A percentile compares a stretch with the other conserved stretches of the same genome.
Conservation (phyloP, 345 rosid genomes). For the Microcos paniculata region DNA sequence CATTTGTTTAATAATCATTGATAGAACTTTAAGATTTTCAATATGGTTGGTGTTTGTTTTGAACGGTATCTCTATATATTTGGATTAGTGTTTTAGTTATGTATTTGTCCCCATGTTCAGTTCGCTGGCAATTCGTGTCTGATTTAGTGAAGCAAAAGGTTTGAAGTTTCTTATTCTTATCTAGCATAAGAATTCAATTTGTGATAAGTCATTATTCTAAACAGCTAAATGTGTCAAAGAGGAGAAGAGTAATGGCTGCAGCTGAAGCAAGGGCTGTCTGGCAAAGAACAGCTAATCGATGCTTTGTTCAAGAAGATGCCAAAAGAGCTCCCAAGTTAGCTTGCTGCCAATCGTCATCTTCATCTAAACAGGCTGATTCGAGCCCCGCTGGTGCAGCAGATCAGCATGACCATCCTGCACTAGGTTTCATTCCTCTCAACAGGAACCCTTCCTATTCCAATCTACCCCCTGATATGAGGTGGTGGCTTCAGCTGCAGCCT, state of each 20-base stretch:
- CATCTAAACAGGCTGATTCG: slow-evolving; percentile 54
- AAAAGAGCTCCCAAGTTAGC: slow-evolving; percentile 95
- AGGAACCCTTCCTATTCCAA: slow-evolving; percentile 45
- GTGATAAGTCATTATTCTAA: neutral
- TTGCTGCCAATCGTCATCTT: slow-evolving; percentile 75
- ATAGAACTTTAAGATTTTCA: neutral
- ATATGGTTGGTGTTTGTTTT: neutral
- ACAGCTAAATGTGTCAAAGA: slow-evolving; percentile 37
- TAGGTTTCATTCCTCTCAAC: slow-evolving; percentile 59
- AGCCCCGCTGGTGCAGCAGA: slow-evolving; percentile 44
- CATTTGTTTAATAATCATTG: neutral
- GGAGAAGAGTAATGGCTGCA: slow-evolving; percentile 64
- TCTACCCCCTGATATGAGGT: slow-evolving; percentile 51
- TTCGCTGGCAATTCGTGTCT: neutral
- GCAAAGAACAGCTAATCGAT: slow-evolving; percentile 92
- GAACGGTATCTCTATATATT: neutral
- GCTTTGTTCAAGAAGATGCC: slow-evolving; percentile 97
- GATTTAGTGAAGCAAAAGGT: neutral
- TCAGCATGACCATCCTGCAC: slow-evolving; percentile 37
- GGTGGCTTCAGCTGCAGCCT: slow-evolving; percentile 79
- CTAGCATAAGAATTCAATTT: neutral
- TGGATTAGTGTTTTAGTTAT: neutral
- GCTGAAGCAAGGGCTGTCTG: slow-evolving; percentile 91
- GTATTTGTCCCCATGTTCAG: neutral
- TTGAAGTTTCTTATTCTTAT: neutral